A percentile compares a stretch with the other conserved stretches of the same genome.
phyloP scores from a whole-genome alignment of 2,329 filamentous ascomycete species.

The Dactylellina cionopaga region DNA sequence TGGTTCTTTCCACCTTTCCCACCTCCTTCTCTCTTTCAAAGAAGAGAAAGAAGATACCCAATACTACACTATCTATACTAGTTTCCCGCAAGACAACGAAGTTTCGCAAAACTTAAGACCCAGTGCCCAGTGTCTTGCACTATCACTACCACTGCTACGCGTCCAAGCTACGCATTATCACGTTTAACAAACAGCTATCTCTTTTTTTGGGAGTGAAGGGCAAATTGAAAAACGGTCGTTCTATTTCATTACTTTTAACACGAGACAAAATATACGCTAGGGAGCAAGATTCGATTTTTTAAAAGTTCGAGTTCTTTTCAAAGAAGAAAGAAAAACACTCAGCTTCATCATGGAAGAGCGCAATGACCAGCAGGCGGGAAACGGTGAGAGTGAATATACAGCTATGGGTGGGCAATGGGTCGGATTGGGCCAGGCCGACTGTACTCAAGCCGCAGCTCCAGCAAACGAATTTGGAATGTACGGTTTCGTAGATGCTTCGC shows the following conservation, averaged over 20 bases:
- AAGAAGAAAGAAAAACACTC: constrained; percentile 1
- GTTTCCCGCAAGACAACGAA: constrained; percentile 27
- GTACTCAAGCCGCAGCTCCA: constrained; percentile 48
- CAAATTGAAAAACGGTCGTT: constrained; percentile 46
- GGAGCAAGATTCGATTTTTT: no score
- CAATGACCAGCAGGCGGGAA: constrained; percentile 45
- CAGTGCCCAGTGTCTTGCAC: constrained; percentile 29
- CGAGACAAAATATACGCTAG: neutral
- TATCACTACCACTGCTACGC: no score
- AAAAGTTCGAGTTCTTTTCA: no score
- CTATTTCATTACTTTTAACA: constrained; percentile 17
- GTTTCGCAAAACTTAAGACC: constrained; percentile 17
- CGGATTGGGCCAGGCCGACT: constrained; percentile 47
- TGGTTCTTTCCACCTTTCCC: constrained; percentile 36
- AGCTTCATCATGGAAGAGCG: constrained; percentile 46
- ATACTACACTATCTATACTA: neutral
- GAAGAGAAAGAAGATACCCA: neutral
- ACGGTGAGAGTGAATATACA: constrained; percentile 51
- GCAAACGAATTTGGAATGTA: constrained; percentile 52
- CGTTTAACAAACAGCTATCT: constrained; percentile 42
- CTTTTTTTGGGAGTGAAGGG: constrained; percentile 39
- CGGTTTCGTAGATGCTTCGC: constrained; percentile 46
- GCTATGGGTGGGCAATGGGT: constrained; percentile 52
- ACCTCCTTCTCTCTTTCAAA: constrained; percentile 14
- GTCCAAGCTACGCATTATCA: constrained; percentile 47